A percentile compares a stretch with the other conserved stretches of the same genome.
Conservation (phyloP, 2,329 filamentous ascomycete genomes). For the Fusarium dlaminii region DNA sequence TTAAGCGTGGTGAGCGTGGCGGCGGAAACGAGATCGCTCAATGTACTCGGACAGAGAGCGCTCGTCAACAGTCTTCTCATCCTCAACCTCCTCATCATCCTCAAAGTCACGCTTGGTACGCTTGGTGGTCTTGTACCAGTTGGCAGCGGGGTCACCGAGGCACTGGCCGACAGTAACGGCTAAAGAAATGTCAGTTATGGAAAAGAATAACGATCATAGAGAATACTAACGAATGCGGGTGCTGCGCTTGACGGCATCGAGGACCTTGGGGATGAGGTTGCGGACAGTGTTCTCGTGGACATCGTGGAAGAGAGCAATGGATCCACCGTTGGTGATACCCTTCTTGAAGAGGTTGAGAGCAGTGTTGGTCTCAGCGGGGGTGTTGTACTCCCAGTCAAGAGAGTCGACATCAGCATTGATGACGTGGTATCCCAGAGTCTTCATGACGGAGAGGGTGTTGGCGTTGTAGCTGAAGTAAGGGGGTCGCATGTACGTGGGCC, state of each 20-base stretch:
- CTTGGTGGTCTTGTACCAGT: constrained; percentile 29
- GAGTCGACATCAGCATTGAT: constrained; percentile 66
- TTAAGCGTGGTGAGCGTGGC: constrained; percentile 5
- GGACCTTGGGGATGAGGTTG: constrained; percentile 24
- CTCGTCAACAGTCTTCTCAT: constrained; percentile 11
- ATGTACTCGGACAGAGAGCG: constrained; percentile 11
- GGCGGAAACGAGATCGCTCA: constrained; percentile 28
- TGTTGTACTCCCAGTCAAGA: constrained; percentile 59
- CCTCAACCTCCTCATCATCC: neutral
- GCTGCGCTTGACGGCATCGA: constrained; percentile 18
- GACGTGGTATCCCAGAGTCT: constrained; percentile 58
- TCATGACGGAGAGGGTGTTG: constrained; percentile 44
- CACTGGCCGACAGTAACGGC: constrained; percentile 42
- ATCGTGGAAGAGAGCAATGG: constrained; percentile 60
- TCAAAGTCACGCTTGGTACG: constrained; percentile 26
- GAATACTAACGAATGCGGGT: constrained; percentile 17
- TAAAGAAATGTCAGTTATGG: constrained; percentile 37
- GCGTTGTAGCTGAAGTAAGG: constrained; percentile 50
- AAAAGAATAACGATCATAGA: too few relatives aligned
- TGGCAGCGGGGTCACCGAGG: constrained; percentile 29
- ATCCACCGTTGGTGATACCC: constrained; percentile 45
- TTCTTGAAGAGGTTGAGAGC: constrained; percentile 41
- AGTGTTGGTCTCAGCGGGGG: constrained; percentile 28
- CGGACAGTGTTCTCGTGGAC: constrained; percentile 53
- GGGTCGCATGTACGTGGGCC: constrained; percentile 49